Base-by-base conservation (phyloP, 78 protist species). In the Cavenderia fasciculata region DNA sequence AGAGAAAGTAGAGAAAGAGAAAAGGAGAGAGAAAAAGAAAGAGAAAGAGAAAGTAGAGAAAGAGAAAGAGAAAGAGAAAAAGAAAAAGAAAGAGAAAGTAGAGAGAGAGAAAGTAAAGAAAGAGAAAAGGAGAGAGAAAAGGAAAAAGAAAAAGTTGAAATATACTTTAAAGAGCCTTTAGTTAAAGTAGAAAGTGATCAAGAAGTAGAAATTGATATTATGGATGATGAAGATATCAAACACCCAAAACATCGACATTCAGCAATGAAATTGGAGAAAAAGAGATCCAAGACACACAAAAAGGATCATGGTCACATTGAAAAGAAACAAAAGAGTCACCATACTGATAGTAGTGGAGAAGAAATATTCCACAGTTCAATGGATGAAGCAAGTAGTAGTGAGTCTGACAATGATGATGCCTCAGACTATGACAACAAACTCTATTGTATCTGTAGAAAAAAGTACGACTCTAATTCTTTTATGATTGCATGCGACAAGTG, bases 401-500 rank as follows among this genome's bases (percentile, higher is more conserved):
- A 29, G 6, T 65, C 85, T 44, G 87, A 77, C 33, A 44, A 40
- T 11, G 43, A 36, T 7, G 57, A 76, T 19, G 49, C 43, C 23
- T 27, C 41, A 40, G 54, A 65, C 23, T 18, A 40, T 25, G 73
- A 68, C 19, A 52, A 82, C n/a, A 71, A 70, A 66, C 36, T 82
- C 19, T 82, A 82, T 43, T 82, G 90, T 69, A 31, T 68, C 16
- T 82, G 90, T 23, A 44, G 73, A 57, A 82, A 68, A 41, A 82
- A 68, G 57, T 82, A 82, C 62, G 90, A 82, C 31, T 29, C 74
- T n/a, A 82, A 57, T 14, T 33, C 43, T 21, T 87, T 87, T 65
- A 87, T 87, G 93, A 87, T 87, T 65, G 85, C 72, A 7, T 87
- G 93, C 29, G 93, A 87, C 68, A 63, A 56, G 18, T 87, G 93